These are phyloP conservation scores for Ophiostoma quercus DNA, from an alignment of 2,329 filamentous ascomycete genomes.

Conservation along the genomic window DNA sequence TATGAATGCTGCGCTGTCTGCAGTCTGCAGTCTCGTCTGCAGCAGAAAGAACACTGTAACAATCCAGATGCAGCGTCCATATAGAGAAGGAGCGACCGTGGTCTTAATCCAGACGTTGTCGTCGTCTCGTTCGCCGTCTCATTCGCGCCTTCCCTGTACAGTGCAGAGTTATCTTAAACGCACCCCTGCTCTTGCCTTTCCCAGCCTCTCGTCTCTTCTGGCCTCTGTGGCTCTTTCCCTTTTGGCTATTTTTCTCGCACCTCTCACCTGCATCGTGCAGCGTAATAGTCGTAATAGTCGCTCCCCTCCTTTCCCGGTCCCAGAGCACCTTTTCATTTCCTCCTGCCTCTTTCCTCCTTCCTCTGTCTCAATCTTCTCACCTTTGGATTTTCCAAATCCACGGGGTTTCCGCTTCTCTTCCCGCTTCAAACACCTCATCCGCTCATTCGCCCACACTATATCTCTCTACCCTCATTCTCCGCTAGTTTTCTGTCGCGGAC, in stretches of 20 bases:
- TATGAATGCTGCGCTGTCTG: slow-evolving; percentile 9
- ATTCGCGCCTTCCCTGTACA: slow-evolving; percentile 15
- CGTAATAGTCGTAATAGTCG: slow-evolving; percentile 8
- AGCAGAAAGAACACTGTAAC: neutral
- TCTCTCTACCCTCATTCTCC: neutral
- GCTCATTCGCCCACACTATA: neutral
- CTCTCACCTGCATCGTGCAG: slow-evolving; percentile 18
- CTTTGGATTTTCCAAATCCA: neutral
- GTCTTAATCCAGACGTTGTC: neutral
- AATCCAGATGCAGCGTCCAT: neutral
- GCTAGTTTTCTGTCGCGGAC: neutral
- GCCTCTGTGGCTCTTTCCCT: slow-evolving; percentile 15
- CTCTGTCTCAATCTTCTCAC: neutral
- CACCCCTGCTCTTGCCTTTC: slow-evolving; percentile 19
- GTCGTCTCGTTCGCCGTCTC: slow-evolving; percentile 7
- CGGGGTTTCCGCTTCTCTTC: neutral
- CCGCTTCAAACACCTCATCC: neutral
- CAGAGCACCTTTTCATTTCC: neutral
- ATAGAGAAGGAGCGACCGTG: slow-evolving; percentile 10
- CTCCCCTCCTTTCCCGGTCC: slow-evolving; percentile 11
- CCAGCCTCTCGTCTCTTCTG: slow-evolving; percentile 22
- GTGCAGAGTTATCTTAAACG: neutral
- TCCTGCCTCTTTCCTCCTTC: neutral
- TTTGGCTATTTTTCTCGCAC: neutral
- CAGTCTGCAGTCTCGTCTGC: neutral